Percentiles rank a stretch among this genome's conserved stretches.
Conservation (phyloP, 176 grass and related monocot species). For the Alloteropsis semialata region DNA sequence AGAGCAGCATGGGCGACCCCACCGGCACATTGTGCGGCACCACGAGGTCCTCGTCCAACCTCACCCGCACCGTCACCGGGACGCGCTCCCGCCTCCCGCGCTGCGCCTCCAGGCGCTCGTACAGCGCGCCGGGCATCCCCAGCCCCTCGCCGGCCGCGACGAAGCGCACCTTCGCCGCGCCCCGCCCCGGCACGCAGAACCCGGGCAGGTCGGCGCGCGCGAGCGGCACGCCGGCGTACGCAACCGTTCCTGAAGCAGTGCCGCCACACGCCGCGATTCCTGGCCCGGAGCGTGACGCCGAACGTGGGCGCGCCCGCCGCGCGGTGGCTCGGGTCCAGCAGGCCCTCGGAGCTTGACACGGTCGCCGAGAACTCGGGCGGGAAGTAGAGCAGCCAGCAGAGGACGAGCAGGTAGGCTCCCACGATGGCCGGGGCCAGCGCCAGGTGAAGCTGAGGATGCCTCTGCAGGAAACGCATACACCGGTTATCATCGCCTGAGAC, state of each 20-base stretch:
- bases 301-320: not conserved
- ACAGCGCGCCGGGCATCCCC: not conserved
- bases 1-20: not conserved
- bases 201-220: not conserved
- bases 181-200: not conserved
- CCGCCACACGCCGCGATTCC: not conserved
- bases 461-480: not conserved
- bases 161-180: not conserved
- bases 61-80: not conserved
- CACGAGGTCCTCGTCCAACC: not conserved
- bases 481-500: not conserved
- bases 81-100: slow-evolving; percentile 4
- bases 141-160: not conserved
- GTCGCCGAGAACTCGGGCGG: slow-evolving; percentile 9
- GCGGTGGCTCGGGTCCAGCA: not conserved
- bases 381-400: not conserved
- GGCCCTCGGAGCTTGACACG: not conserved
- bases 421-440: not conserved
- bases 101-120: not conserved
- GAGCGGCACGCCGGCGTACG: slow-evolving; percentile 25
- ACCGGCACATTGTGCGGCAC: not conserved
- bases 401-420: not conserved
- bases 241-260: slow-evolving; percentile 12
- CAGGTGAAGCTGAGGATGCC: not conserved
- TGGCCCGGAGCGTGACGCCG: slow-evolving; percentile 1